phyloP scores from a whole-genome alignment of 768 basidiomycete species.

The Cyclocybe aegerita region DNA sequence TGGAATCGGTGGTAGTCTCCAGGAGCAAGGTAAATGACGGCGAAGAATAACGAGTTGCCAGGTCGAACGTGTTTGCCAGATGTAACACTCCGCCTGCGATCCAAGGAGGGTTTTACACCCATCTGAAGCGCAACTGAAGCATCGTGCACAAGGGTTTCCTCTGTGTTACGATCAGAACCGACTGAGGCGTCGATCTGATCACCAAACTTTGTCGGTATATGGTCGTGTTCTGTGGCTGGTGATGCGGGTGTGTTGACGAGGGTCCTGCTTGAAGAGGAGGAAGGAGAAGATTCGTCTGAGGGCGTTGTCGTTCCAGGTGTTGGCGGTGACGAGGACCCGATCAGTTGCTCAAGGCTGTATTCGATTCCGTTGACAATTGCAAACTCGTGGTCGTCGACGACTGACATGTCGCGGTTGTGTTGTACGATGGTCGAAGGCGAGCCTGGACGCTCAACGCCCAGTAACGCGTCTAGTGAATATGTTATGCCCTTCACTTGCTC shows the following conservation, averaged over 20 bases:
- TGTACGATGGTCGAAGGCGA: constrained; percentile 40
- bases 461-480: constrained; percentile 91
- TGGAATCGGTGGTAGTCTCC: constrained; percentile 99
- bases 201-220: constrained; percentile 56
- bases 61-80: constrained; percentile 56
- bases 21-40: constrained; percentile 96
- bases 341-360: constrained; percentile 88
- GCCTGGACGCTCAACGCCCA: constrained; percentile 69
- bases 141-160: constrained; percentile 65
- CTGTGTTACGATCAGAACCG: constrained; percentile 46
- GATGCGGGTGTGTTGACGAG: constrained; percentile 2
- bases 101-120: constrained; percentile 42
- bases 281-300: constrained; percentile 18
- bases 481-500: constrained; percentile 98
- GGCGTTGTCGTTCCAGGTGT: constrained; percentile 41
- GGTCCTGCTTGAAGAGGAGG: constrained; percentile 6
- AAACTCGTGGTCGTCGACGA: constrained; percentile 86
- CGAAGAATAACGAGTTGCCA: constrained; percentile 86
- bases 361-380: constrained; percentile 97
- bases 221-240: constrained; percentile 10
- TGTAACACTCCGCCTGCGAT: constrained; percentile 27
- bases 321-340: constrained; percentile 56
- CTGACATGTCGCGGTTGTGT: constrained; percentile 49
- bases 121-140: constrained; percentile 72
- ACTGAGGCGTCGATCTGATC: constrained; percentile 77